Evolutionary conservation across 2,329 filamentous ascomycete species (phyloP).

Genomic region (Talaromyces amestolkiae): DNA sequence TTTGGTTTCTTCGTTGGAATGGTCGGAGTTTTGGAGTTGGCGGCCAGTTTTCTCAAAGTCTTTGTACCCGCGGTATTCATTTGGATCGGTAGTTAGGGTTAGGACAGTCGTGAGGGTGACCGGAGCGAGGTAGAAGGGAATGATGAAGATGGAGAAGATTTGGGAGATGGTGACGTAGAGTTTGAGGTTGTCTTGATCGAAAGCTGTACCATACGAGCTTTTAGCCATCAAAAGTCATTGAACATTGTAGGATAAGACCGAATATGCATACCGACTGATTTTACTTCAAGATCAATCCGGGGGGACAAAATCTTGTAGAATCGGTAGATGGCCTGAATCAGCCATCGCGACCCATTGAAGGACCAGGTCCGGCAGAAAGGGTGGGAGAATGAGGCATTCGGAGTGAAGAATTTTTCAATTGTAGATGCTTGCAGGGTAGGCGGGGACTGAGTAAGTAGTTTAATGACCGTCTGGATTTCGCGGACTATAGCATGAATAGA

Average conservation of each 20-base stretch:
- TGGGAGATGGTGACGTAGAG: conserved; percentile 75
- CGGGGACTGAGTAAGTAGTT: conserved; percentile 64
- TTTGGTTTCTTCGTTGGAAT: conserved; percentile 22
- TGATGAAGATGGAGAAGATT: conserved; percentile 71
- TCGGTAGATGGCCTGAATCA: conserved; percentile 69
- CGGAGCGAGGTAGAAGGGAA: conserved; percentile 70
- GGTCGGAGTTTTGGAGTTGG: conserved; percentile 9
- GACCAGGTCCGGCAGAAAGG: conserved; percentile 69
- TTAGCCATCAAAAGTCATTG: not conserved
- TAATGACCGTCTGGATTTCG: conserved; percentile 67
- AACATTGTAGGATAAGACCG: not conserved
- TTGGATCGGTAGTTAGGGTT: conserved; percentile 53
- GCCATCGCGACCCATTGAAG: conserved; percentile 61
- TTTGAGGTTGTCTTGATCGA: conserved; percentile 62
- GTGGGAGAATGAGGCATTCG: conserved; percentile 70
- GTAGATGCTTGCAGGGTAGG: conserved; percentile 64
- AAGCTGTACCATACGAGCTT: conserved; percentile 51
- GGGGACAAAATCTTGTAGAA: conserved; percentile 86
- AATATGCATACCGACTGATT: conserved; percentile 53
- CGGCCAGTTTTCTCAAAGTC: conserved; percentile 22
- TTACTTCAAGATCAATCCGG: conserved; percentile 64
- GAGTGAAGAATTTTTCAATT: conserved; percentile 70
- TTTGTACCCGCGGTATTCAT: conserved; percentile 28
- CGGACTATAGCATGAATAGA: conserved; percentile 32
- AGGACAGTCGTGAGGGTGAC: conserved; percentile 69